Evolutionary conservation across 176 grass and related monocot genomes (phyloP).

Genomic region (Aegilops longissima): DNA sequence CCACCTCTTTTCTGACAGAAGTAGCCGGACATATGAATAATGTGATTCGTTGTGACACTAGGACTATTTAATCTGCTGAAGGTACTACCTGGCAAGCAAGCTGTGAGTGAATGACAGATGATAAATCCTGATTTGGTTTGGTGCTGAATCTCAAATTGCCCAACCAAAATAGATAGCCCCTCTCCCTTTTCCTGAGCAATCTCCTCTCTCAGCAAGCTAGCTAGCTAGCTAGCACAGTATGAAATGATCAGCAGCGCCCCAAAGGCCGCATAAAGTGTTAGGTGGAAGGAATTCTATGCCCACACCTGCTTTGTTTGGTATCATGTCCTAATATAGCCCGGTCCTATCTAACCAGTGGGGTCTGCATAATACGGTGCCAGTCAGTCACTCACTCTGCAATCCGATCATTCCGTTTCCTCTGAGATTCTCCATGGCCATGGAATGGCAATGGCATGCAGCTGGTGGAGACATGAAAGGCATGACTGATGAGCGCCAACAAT

Average conservation of each 20-base stretch:
- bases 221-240: neutral
- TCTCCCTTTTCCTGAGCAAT: neutral
- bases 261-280: conserved; percentile 29
- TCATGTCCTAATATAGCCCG: neutral
- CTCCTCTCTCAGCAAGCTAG: neutral
- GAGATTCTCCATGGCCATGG: neutral
- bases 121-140: neutral
- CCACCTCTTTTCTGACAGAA: neutral
- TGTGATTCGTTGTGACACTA: neutral
- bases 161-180: neutral
- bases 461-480: neutral
- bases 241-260: neutral
- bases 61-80: neutral
- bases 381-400: neutral
- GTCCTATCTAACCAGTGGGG: neutral
- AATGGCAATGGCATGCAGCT: neutral
- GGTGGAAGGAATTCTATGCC: conserved; percentile 25
- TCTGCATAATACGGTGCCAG: neutral
- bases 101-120: neutral
- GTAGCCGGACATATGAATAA: conserved; percentile 1
- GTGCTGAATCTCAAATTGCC: conserved; percentile 5
- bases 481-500: neutral
- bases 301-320: conserved; percentile 21
- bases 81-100: neutral
- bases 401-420: neutral